Evolutionary conservation across 352 stramenopile genomes (phyloP).

Genomic region (Pseudoperonospora humuli): DNA sequence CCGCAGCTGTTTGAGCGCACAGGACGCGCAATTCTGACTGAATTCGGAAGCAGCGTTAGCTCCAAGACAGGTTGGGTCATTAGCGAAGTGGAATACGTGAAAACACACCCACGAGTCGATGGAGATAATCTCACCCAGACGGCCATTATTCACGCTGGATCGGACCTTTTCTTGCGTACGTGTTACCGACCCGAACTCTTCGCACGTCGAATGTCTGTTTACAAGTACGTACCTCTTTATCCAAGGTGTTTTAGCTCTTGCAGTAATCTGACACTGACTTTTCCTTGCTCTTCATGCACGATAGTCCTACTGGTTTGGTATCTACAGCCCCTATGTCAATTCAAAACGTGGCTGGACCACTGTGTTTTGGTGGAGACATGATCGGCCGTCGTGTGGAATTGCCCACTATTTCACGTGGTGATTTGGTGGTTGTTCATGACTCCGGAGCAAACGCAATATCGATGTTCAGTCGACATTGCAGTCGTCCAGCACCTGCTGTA

Average conservation of each 20-base stretch:
- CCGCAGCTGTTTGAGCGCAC: conserved; percentile 80
- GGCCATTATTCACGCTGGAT: conserved; percentile 88
- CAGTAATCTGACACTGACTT: too few relatives aligned
- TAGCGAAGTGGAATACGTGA: conserved; percentile 82
- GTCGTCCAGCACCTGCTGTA: conserved; percentile 53
- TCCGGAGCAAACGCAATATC: conserved; percentile 84
- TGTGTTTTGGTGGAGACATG: conserved; percentile 91
- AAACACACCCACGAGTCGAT: too few relatives aligned
- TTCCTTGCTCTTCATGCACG: too few relatives aligned
- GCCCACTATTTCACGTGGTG: conserved; percentile 60
- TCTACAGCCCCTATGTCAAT: conserved; percentile 36
- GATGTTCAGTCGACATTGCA: conserved; percentile 88
- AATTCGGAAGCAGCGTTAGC: conserved; percentile 86
- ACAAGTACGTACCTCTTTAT: too few relatives aligned
- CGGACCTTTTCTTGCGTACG: conserved; percentile 86
- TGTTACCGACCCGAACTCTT: too few relatives aligned
- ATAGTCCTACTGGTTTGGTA: too few relatives aligned
- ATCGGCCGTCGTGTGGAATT: conserved; percentile 68
- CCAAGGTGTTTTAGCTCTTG: too few relatives aligned
- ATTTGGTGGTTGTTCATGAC: conserved; percentile 83
- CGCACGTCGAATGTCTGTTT: too few relatives aligned
- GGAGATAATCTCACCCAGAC: too few relatives aligned
- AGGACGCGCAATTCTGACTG: conserved; percentile 83
- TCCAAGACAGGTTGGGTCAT: conserved; percentile 84
- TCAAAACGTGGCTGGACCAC: conserved; percentile 85